phyloP scores from a whole-genome alignment of 2,329 filamentous ascomycete genomes.

The Colletotrichum sp. region DNA sequence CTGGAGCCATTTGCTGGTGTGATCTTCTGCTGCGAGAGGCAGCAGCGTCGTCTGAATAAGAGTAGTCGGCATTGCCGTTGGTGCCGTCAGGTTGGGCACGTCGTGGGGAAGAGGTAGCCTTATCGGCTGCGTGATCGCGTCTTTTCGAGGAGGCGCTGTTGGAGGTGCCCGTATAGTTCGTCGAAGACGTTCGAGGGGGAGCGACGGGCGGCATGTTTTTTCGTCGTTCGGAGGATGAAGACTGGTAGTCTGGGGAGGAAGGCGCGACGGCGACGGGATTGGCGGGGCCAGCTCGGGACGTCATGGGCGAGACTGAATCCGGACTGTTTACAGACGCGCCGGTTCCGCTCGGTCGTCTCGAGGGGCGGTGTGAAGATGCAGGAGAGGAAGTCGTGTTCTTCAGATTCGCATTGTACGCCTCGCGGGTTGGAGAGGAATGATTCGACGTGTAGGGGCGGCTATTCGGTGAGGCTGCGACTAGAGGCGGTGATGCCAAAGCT shows the following conservation, averaged over 20 bases:
- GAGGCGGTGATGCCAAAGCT: constrained; percentile 52
- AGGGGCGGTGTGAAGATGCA: constrained; percentile 58
- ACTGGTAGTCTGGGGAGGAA: constrained; percentile 45
- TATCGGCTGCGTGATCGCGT: constrained; percentile 49
- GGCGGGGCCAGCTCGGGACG: constrained; percentile 50
- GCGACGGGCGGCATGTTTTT: constrained; percentile 73
- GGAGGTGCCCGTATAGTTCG: constrained; percentile 45
- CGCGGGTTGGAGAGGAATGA: constrained; percentile 57
- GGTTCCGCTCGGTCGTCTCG: constrained; percentile 58
- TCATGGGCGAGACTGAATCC: constrained; percentile 48
- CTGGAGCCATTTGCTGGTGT: constrained; percentile 40
- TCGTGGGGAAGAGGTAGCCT: constrained; percentile 45
- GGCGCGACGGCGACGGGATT: constrained; percentile 45
- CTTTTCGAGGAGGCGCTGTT: constrained; percentile 50
- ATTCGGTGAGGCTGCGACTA: constrained; percentile 46
- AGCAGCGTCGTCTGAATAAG: constrained; percentile 36
- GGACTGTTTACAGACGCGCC: constrained; percentile 37
- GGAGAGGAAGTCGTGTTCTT: constrained; percentile 52
- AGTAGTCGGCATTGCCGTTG: constrained; percentile 34
- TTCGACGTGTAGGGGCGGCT: constrained; percentile 57
- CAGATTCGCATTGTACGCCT: constrained; percentile 61
- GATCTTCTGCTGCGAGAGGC: constrained; percentile 43
- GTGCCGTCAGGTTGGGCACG: constrained; percentile 41
- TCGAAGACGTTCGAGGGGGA: constrained; percentile 83
- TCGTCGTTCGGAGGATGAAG: constrained; percentile 54